Base-by-base conservation (phyloP, 768 basidiomycete genomes). In the Nidularia pulvinata region DNA sequence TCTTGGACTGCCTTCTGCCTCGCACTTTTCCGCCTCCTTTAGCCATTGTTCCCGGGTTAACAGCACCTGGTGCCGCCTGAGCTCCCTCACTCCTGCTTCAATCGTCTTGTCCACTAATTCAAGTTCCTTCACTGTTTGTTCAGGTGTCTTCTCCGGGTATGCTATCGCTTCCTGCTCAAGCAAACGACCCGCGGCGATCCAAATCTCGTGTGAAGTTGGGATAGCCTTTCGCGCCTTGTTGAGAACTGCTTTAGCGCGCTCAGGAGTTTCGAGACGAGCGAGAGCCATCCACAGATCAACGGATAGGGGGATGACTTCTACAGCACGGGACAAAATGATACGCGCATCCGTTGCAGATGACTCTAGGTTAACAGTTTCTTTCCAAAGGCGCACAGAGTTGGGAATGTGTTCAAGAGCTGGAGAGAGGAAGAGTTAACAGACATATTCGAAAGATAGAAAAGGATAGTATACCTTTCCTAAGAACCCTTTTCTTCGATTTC, bases 211-310 rank as follows among this genome's bases (percentile, higher is more conserved):
- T 10, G 88, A 91, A 0, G 97, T 99, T 1, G 95, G 96, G 35
- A 98, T 86, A 6, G 91, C 86, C 62, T 92, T 92, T 48, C 95
- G 88, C 3, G 97, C 97, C 68, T 91, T 95, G 78, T 99, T 98
- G 53, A 99, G 82, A 0, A 98, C 97, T 1, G 88, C 85, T 63
- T 93, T 92, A 0, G 96, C 97, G 35, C 85, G 84, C 22, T 93
- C 91, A 0, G 95, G 95, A 0, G 91, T 91, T 72, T 98, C 97
- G 5, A 98, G 80, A 7, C 96, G 89, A 0, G 97, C 96, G n/a
- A 99, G 88, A 1, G 96, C 95, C 36, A 98, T 86, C 96, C 97
- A 98, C 13, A 99, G 85, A 63, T 99, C 97, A 52, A 97, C 94
- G 0, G 94, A 95, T 19, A 90, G 83, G 0, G 97, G 97, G 30